Percentiles rank a stretch among this genome's conserved stretches.
Evolutionary conservation across 805 yeast species (phyloP).

Genomic region (Sugiyamaella smithiae): DNA sequence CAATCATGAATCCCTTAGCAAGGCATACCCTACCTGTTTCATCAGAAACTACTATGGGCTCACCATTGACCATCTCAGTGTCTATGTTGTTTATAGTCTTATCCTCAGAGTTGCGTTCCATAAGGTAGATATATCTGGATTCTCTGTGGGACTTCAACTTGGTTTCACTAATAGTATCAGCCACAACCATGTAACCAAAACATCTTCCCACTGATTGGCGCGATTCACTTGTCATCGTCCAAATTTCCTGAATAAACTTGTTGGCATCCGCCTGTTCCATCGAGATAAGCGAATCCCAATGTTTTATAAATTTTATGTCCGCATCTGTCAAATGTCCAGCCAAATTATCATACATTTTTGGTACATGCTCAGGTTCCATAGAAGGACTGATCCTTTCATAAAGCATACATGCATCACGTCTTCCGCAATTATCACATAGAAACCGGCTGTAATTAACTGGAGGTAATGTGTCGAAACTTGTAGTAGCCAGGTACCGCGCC

Average conservation of each 20-base stretch:
- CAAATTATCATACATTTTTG: conserved; percentile 46
- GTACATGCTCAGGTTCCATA: conserved; percentile 54
- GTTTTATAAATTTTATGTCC: conserved; percentile 50
- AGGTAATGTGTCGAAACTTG: conserved; percentile 17
- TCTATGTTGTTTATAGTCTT: conserved; percentile 25
- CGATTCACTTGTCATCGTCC: conserved; percentile 57
- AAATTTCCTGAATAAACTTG: conserved; percentile 57
- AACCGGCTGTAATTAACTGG: conserved; percentile 19
- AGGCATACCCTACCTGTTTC: conserved; percentile 75
- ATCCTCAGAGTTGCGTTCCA: conserved; percentile 12
- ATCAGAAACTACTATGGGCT: conserved; percentile 72
- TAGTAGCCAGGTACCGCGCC: conserved; percentile 53
- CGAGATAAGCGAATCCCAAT: conserved; percentile 72
- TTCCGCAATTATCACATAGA: conserved; percentile 52
- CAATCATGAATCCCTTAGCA: conserved; percentile 56
- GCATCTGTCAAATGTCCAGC: conserved; percentile 50
- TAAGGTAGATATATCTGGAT: conserved; percentile 19
- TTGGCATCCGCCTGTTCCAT: conserved; percentile 65
- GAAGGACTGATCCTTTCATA: conserved; percentile 51
- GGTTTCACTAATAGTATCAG: conserved; percentile 9
- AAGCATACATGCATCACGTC: conserved; percentile 60
- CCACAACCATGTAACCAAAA: conserved; percentile 49
- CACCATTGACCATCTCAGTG: conserved; percentile 55
- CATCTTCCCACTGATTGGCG: conserved; percentile 67
- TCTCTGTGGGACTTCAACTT: conserved; percentile 10